Evolutionary conservation across 805 yeast genomes (phyloP).

Genomic region (Kluyveromyces aestuarii): DNA sequence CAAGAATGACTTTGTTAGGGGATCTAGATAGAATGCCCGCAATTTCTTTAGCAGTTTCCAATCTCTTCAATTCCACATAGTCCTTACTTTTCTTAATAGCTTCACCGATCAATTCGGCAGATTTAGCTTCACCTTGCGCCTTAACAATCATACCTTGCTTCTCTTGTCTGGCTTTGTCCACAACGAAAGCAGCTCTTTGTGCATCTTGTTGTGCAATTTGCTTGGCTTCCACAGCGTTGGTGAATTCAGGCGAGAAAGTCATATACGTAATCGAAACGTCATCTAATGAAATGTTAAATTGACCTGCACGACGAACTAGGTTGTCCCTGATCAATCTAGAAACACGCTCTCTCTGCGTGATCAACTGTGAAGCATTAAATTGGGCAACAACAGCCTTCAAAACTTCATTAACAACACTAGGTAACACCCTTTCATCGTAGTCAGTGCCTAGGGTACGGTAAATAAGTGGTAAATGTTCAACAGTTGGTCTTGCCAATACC

Average conservation of each 20-base stretch:
- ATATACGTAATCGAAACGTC: constrained; percentile 94
- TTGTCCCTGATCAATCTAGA: constrained; percentile 86
- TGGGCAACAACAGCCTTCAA: constrained; percentile 95
- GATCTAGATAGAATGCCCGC: constrained; percentile 77
- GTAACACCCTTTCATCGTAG: constrained; percentile 94
- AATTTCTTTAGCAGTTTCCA: constrained; percentile 95
- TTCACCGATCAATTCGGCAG: constrained; percentile 97
- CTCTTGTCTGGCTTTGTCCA: constrained; percentile 95
- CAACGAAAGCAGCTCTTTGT: constrained; percentile 94
- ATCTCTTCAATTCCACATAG: constrained; percentile 91
- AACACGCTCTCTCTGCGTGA: constrained; percentile 97
- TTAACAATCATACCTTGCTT: constrained; percentile 94
- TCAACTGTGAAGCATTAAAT: constrained; percentile 94
- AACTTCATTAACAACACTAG: constrained; percentile 97
- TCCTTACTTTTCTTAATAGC: constrained; percentile 95
- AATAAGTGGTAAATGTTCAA: constrained; percentile 67
- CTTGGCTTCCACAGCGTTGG: constrained; percentile 95
- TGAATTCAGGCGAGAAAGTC: constrained; percentile 97
- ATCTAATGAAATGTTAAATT: constrained; percentile 79
- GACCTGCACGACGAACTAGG: constrained; percentile 81
- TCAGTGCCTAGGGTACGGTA: constrained; percentile 90
- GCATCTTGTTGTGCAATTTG: constrained; percentile 99
- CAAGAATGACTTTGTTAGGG: constrained; percentile 86
- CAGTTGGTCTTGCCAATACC: constrained; percentile 84
- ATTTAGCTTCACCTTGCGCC: constrained; percentile 97